phyloP scores from a whole-genome alignment of 2,329 filamentous ascomycete species.

The Penicillium concentricum region DNA sequence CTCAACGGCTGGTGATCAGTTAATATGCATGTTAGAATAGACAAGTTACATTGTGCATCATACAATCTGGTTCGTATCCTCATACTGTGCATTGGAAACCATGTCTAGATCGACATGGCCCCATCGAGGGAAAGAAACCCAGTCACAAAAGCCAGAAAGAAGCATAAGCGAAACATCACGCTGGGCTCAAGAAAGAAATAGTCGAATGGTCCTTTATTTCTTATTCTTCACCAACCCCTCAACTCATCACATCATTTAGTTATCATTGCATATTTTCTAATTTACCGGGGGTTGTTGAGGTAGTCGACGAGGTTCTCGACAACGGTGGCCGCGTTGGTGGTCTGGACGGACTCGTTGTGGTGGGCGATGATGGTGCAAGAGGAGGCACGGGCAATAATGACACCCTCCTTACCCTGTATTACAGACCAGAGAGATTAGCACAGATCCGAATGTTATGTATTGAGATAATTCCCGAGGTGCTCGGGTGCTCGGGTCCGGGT shows the following conservation, averaged over 20 bases:
- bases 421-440: constrained; percentile 2
- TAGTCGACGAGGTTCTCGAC: constrained; percentile 87
- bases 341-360: constrained; percentile 72
- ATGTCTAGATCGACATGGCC: neutral
- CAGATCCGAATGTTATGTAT: neutral
- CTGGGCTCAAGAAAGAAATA: constrained; percentile 5
- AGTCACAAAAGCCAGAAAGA: constrained; percentile 3
- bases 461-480: neutral
- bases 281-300: constrained; percentile 71
- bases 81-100: constrained; percentile 2
- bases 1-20: constrained; percentile 1
- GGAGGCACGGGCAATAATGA: constrained; percentile 80
- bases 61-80: constrained; percentile 1
- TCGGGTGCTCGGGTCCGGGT: constrained; percentile 20
- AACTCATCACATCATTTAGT: constrained; percentile 21
- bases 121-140: constrained; percentile 1
- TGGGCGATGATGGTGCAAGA: constrained; percentile 87
- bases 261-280: constrained; percentile 6
- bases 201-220: constrained; percentile 23
- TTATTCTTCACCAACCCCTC: constrained; percentile 24
- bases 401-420: constrained; percentile 70
- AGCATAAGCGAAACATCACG: constrained; percentile 1
- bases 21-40: constrained; percentile 19
- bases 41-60: constrained; percentile 10
- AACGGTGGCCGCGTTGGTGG: constrained; percentile 72